A percentile compares a stretch with the other conserved stretches of the same genome.
Evolutionary conservation across 495 filamentous ascomycete genomes (phyloP).

Genomic region (Clohesyomyces aquaticus): DNA sequence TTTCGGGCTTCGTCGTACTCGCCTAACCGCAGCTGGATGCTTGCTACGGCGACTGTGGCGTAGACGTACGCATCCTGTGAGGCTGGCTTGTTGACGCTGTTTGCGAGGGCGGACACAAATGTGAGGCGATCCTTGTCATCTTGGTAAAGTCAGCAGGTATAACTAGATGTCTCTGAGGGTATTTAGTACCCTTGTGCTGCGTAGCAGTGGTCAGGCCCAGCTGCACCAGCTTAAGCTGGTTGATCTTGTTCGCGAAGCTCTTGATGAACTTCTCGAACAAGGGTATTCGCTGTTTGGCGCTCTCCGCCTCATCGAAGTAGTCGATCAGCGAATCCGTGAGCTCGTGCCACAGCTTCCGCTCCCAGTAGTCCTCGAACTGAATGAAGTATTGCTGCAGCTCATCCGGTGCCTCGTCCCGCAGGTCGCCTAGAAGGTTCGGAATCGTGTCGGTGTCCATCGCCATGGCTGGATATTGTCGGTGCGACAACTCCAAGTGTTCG

Average conservation of each 20-base stretch:
- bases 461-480: constrained; percentile 56
- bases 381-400: constrained; percentile 87
- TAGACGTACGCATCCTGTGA: constrained; percentile 97
- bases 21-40: constrained; percentile 76
- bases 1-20: constrained; percentile 77
- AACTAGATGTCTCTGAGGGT: background rate
- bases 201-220: constrained; percentile 83
- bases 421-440: constrained; percentile 85
- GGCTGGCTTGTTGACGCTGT: constrained; percentile 87
- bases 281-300: constrained; percentile 78
- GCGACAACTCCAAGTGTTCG: background rate
- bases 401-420: constrained; percentile 80
- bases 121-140: constrained; percentile 67
- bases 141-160: constrained; percentile 8
- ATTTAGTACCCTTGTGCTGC: constrained; percentile 74
- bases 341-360: constrained; percentile 99
- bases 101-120: constrained; percentile 81
- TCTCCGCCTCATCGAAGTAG: constrained; percentile 83
- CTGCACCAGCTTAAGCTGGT: constrained; percentile 93
- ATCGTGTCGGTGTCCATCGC: constrained; percentile 85
- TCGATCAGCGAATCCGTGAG: constrained; percentile 87
- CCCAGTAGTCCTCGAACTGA: constrained; percentile 95
- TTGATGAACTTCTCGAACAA: constrained; percentile 94
- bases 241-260: constrained; percentile 97
- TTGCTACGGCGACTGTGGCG: constrained; percentile 86